Evolutionary conservation across 2,329 filamentous ascomycete species (phyloP), one percentile per base, ranked within the genome.

Genomic region (Lizonia empirigonia): DNA sequence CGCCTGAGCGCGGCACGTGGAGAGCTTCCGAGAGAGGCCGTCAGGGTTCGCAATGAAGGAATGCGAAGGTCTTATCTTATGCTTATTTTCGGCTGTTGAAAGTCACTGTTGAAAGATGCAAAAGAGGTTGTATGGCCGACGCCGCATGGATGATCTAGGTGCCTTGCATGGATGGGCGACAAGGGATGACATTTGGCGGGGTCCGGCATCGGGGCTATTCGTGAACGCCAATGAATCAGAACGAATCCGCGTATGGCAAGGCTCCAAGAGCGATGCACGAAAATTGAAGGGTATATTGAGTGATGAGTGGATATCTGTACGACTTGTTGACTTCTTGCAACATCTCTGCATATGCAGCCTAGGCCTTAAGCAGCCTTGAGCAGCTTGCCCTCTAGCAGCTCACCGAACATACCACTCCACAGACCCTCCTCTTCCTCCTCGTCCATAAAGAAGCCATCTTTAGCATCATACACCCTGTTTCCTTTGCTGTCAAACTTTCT

Each of bases 391-490:
- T 68, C 64, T 2, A 70, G 16, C n/a, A 71, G 47, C 47, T 71
- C 68, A 15, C 41, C 48, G 37, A 68, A 69, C 15, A 50, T 53
- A 2, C 62, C 60, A 33, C 68, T 62, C 62, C 62, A 65, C 7
- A 67, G 20, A 3, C 62, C 58, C 19, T 62, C 59, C 7, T 70
- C 64, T 27, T 64, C 64, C 4, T 64, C 65, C 6, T 64, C 66
- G 4, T 60, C 62, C 59, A 70, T 58, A 18, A 56, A 55, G 27
- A 70, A 64, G 8, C 57, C 81, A 7, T 68, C 67, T 9, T 83
- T 82, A 50, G 86, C 89, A 55, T 82, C 85, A 62, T 93, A 96
- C 8, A 90, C 73, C 8, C 90, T 82, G 55, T 88, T 79, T 0
- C 90, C 91, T 0, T 88, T 86, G 30, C 85, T 80, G 60, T 93